Conservation (phyloP, 2,329 filamentous ascomycete genomes). For the Hortaea werneckii region DNA sequence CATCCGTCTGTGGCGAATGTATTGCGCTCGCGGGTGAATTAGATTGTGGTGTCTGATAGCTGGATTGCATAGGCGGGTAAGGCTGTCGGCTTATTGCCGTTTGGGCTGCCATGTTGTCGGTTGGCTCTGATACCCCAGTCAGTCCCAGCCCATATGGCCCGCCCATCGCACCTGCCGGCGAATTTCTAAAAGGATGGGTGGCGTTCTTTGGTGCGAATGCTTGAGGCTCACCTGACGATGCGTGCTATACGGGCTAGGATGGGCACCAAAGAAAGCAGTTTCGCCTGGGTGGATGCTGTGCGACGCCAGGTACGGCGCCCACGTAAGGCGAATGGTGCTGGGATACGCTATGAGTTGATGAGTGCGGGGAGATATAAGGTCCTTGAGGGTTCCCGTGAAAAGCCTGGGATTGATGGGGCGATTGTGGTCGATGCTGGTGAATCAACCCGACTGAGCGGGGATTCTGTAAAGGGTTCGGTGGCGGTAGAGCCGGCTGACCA, state of each 20-base stretch:
- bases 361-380: slow-evolving; percentile 59
- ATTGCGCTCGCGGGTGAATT: slow-evolving; percentile 81
- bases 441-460: slow-evolving; percentile 63
- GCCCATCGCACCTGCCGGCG: neutral
- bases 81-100: slow-evolving; percentile 54
- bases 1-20: slow-evolving; percentile 83
- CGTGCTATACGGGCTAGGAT: slow-evolving; percentile 74
- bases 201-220: neutral
- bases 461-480: slow-evolving; percentile 55
- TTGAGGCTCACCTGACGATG: slow-evolving; percentile 65
- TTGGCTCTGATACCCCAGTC: slow-evolving; percentile 60
- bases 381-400: slow-evolving; percentile 48
- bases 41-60: slow-evolving; percentile 86
- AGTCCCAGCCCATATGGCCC: slow-evolving; percentile 20
- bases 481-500: slow-evolving; percentile 53
- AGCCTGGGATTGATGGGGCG: slow-evolving; percentile 49
- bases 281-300: slow-evolving; percentile 56
- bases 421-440: slow-evolving; percentile 56
- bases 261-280: slow-evolving; percentile 63
- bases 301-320: slow-evolving; percentile 51
- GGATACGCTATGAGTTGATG: slow-evolving; percentile 46
- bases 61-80: slow-evolving; percentile 63
- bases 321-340: slow-evolving; percentile 53
- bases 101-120: slow-evolving; percentile 55
- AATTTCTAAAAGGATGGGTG: neutral